A percentile compares a stretch with the other conserved stretches of the same genome.
Evolutionary conservation across 495 filamentous ascomycete genomes (phyloP).

Genomic region (Penicillium cosmopolitanum): DNA sequence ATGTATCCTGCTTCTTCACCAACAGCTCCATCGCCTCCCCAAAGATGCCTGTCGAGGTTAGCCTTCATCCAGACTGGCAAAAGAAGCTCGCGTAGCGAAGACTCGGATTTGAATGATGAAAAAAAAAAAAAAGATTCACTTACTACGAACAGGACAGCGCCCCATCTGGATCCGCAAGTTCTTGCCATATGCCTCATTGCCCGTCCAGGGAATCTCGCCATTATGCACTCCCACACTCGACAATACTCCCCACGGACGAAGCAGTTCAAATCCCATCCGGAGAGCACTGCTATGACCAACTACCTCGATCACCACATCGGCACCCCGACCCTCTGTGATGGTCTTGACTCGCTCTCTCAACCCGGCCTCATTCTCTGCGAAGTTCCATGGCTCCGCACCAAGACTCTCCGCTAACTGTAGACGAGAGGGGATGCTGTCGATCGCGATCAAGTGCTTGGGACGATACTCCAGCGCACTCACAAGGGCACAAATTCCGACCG

Average conservation of each 20-base stretch:
- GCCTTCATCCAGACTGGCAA: neutral
- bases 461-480: constrained; percentile 72
- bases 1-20: constrained; percentile 49
- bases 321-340: constrained; percentile 76
- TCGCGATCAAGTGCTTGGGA: constrained; percentile 76
- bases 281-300: constrained; percentile 80
- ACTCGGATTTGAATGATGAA: too few species aligned
- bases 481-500: constrained; percentile 82
- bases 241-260: constrained; percentile 86
- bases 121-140: neutral
- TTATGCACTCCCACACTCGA: constrained; percentile 89
- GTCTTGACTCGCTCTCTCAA: constrained; percentile 62
- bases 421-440: constrained; percentile 75
- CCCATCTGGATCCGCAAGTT: constrained; percentile 90
- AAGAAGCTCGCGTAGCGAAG: too few species aligned
- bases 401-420: constrained; percentile 70
- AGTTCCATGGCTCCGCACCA: constrained; percentile 82
- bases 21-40: constrained; percentile 70
- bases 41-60: constrained; percentile 34
- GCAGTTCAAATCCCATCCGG: constrained; percentile 75
- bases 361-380: constrained; percentile 63
- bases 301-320: constrained; percentile 85
- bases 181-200: constrained; percentile 83
- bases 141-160: constrained; percentile 74
- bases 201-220: constrained; percentile 84